Conservation (phyloP, 129 eudicot species). For the Logfia minima region DNA sequence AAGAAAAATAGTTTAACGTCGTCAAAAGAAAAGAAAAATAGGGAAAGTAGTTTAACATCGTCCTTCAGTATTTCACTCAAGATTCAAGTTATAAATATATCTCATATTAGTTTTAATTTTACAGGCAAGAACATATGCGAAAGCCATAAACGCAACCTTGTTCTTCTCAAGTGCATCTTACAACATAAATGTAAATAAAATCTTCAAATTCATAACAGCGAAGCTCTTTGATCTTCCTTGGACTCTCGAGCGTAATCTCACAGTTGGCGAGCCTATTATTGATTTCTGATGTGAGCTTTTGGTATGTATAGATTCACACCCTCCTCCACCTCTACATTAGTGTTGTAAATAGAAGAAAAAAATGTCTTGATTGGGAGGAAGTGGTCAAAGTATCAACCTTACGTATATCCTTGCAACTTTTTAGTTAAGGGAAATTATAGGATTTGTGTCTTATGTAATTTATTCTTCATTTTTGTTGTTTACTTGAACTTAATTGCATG, state of each 20-base stretch:
- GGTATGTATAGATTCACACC: constrained; percentile 19
- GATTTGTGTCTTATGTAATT: constrained; percentile 3
- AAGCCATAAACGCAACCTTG: constrained; percentile 71
- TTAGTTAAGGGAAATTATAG: constrained; percentile 4
- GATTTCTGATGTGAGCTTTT: constrained; percentile 46
- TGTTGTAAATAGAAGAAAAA: constrained; percentile 29
- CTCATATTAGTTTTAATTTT: not conserved
- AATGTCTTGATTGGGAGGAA: constrained; percentile 26
- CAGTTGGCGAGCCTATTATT: constrained; percentile 84
- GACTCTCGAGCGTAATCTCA: constrained; percentile 80
- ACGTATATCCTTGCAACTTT: not conserved
- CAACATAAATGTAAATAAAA: constrained; percentile 85
- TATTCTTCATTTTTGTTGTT: constrained; percentile 10
- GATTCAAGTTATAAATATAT: not conserved
- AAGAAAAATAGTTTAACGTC: no score
- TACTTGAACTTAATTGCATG: constrained; percentile 17
- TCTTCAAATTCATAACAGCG: constrained; percentile 79
- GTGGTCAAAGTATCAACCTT: constrained; percentile 27
- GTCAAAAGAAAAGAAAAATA: no score
- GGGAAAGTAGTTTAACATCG: no score
- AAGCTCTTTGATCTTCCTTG: constrained; percentile 78
- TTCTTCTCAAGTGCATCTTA: constrained; percentile 81
- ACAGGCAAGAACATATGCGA: constrained; percentile 79
- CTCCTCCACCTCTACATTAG: constrained; percentile 17
- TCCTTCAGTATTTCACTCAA: no score